Conservation (phyloP, 371 early-diverging fungal species). For the Mortierella sp. region DNA sequence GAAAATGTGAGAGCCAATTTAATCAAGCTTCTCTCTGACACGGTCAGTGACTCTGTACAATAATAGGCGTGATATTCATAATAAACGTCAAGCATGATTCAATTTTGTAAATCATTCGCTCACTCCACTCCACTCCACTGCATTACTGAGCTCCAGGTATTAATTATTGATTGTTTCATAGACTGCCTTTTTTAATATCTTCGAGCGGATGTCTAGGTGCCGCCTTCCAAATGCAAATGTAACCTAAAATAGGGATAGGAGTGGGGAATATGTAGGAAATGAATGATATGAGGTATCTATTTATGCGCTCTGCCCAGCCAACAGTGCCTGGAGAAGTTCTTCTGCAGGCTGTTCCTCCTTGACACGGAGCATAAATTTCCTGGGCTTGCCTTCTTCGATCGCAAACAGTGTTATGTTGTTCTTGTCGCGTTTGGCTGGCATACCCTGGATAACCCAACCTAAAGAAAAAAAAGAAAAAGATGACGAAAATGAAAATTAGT, state of each 20-base stretch:
- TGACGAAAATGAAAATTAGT: background rate
- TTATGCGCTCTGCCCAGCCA: conserved; percentile 18
- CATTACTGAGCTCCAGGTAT: background rate
- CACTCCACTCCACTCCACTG: no score
- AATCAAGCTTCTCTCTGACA: conserved; percentile 17
- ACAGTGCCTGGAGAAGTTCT: conserved; percentile 22
- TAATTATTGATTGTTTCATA: background rate
- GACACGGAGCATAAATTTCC: conserved; percentile 36
- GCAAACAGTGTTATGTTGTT: conserved; percentile 33
- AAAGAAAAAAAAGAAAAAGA: background rate
- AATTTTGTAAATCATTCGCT: no score
- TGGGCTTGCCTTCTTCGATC: conserved; percentile 40
- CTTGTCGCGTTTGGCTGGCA: conserved; percentile 28
- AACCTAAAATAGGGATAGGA: background rate
- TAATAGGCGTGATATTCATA: background rate
- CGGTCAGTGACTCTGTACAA: conserved; percentile 4
- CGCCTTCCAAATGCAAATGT: background rate
- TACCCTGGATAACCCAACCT: conserved; percentile 49
- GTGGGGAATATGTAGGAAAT: conserved; percentile 1
- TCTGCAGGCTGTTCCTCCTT: conserved; percentile 39
- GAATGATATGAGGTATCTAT: background rate
- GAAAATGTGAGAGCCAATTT: conserved; percentile 11
- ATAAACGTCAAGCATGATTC: background rate
- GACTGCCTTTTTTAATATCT: background rate
- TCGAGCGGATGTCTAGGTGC: no score